Conservation (phyloP, 176 grass and related monocot genomes). For the Avena insularis region DNA sequence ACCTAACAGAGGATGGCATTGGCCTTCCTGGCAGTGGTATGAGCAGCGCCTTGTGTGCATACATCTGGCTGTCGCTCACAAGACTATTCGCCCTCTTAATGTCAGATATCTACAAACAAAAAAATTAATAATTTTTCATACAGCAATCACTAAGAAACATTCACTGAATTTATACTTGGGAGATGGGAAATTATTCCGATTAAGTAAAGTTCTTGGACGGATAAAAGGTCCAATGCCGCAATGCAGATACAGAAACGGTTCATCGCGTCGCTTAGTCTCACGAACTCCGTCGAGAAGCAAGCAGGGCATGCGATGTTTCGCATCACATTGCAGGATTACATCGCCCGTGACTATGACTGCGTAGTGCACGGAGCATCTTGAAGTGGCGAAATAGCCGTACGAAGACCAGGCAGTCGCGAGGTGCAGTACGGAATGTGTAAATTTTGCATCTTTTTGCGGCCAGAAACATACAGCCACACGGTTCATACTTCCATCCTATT, state of each 20-base stretch:
- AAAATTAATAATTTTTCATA: not conserved
- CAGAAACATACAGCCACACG: too few species aligned
- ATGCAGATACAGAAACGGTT: not conserved
- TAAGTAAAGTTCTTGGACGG: not conserved
- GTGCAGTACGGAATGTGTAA: too few species aligned
- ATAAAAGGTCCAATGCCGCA: not conserved
- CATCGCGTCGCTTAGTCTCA: too few species aligned
- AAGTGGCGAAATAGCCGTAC: not conserved
- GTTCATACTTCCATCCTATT: too few species aligned
- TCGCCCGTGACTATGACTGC: not conserved
- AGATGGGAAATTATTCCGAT: not conserved
- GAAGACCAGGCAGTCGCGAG: too few species aligned
- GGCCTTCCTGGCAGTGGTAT: constrained; percentile 77
- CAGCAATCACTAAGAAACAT: constrained; percentile 5
- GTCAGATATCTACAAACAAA: constrained; percentile 66
- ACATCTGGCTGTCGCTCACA: constrained; percentile 84
- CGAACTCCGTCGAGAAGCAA: not conserved
- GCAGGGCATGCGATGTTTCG: not conserved
- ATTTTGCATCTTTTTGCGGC: too few species aligned
- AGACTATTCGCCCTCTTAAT: constrained; percentile 86
- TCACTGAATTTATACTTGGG: not conserved
- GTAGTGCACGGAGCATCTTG: too few species aligned
- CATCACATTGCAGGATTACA: not conserved
- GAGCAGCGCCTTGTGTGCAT: constrained; percentile 78
- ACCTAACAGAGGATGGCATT: constrained; percentile 50